Percentiles rank a stretch among this genome's conserved stretches.
phyloP scores from a whole-genome alignment of 257 asterid species.

The Plantago elongata region DNA sequence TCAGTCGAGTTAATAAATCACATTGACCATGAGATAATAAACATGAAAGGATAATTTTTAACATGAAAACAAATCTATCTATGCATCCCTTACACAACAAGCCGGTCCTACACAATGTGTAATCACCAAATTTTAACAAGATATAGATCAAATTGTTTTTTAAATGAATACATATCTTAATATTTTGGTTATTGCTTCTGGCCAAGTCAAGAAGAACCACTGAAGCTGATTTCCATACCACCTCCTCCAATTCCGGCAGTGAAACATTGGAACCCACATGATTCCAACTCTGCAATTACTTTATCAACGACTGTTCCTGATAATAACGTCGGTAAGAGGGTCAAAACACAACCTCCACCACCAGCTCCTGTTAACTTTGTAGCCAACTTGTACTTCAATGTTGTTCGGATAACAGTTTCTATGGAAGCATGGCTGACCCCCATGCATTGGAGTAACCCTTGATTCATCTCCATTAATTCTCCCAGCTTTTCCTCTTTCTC shows the following conservation, averaged over 20 bases:
- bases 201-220: constrained; percentile 40
- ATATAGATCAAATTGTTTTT: constrained; percentile 15
- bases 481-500: constrained; percentile 87
- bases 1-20: too few relatives aligned
- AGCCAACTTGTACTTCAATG: constrained; percentile 68
- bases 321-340: constrained; percentile 71
- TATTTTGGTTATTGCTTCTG: constrained; percentile 14
- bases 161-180: constrained; percentile 26
- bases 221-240: constrained; percentile 73
- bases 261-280: constrained; percentile 78
- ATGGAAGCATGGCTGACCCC: constrained; percentile 92
- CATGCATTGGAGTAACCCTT: constrained; percentile 91
- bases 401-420: constrained; percentile 70
- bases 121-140: constrained; percentile 9
- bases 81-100: constrained; percentile 1
- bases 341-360: constrained; percentile 97
- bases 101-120: background rate
- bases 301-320: constrained; percentile 77
- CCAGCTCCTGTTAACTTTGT: constrained; percentile 98
- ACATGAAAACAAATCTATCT: background rate
- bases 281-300: constrained; percentile 63
- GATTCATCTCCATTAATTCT: constrained; percentile 93
- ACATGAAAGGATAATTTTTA: background rate
- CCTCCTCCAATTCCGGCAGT: constrained; percentile 88
- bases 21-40: background rate